phyloP scores from a whole-genome alignment of 208 protist species.

The Acanthamoeba castellanii region DNA sequence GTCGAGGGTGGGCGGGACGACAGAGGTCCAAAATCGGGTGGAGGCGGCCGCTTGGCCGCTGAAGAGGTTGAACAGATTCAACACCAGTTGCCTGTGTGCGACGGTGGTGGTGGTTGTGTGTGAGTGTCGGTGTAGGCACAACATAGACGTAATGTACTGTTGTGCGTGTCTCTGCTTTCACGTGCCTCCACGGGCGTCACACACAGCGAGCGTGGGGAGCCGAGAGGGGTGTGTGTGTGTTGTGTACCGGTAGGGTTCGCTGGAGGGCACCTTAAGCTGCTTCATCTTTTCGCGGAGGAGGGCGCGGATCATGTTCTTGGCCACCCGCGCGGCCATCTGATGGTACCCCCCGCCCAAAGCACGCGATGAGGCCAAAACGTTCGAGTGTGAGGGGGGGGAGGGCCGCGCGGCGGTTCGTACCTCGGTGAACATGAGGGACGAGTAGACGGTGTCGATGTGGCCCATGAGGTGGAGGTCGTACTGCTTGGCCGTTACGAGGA shows the following conservation, averaged over 20 bases:
- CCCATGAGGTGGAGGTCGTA: constrained; percentile 18
- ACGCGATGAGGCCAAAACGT: not conserved
- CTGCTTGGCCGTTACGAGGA: constrained; percentile 9
- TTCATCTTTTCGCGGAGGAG: constrained; percentile 73
- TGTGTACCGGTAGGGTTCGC: constrained; percentile 71
- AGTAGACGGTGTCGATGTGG: constrained; percentile 30
- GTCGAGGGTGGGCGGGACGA: not conserved
- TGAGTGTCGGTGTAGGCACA: no score
- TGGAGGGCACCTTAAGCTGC: constrained; percentile 49
- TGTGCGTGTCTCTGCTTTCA: no score
- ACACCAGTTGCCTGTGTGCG: constrained; percentile 41
- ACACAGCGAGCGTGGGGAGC: no score
- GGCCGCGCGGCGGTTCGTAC: not conserved
- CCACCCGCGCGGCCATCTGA: constrained; percentile 70
- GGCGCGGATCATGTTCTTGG: constrained; percentile 65
- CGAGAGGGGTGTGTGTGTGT: no score
- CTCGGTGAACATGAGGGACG: constrained; percentile 49
- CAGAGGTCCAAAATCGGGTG: constrained; percentile 27
- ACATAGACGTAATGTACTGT: no score
- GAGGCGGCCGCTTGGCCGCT: constrained; percentile 28
- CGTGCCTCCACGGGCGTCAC: no score
- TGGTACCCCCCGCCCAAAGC: not conserved
- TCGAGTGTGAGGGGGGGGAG: not conserved
- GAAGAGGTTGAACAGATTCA: constrained; percentile 71
- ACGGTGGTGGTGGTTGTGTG: not conserved